Percentiles rank a stretch among this genome's conserved stretches.
These are phyloP conservation scores for Aspergillus leporis DNA, from an alignment of 495 filamentous ascomycete genomes.

Conservation along the genomic window DNA sequence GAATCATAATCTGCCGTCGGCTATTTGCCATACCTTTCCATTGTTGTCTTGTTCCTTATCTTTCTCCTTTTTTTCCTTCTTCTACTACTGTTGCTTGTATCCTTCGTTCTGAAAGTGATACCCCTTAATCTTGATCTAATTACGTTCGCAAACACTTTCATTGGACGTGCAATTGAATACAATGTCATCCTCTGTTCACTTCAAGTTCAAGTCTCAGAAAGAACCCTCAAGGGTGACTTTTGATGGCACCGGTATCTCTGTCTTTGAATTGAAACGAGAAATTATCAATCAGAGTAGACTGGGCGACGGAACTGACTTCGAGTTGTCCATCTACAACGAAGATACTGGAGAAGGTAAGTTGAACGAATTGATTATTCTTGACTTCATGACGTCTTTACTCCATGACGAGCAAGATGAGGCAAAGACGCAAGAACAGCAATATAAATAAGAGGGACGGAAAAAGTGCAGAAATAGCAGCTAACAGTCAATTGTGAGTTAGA, in stretches of 20 bases:
- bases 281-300: conserved; percentile 92
- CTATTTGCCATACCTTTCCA: conserved; percentile 17
- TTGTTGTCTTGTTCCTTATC: conserved; percentile 18
- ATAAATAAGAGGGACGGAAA: background rate
- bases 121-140: conserved; percentile 35
- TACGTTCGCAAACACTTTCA: conserved; percentile 31
- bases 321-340: conserved; percentile 88
- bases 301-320: conserved; percentile 97
- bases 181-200: conserved; percentile 98
- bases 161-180: conserved; percentile 50
- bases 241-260: conserved; percentile 96
- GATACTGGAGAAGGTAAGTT: conserved; percentile 86
- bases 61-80: background rate
- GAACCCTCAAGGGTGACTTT: conserved; percentile 93
- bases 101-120: conserved; percentile 29
- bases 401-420: background rate
- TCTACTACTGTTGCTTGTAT: conserved; percentile 32
- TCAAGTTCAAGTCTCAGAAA: conserved; percentile 99
- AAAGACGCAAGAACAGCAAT: background rate
- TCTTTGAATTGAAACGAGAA: conserved; percentile 97
- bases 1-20: conserved; percentile 20
- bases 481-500: conserved; percentile 49
- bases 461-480: background rate
- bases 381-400: background rate
- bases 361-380: conserved; percentile 6